Evolutionary conservation across 2,329 filamentous ascomycete genomes (phyloP).

Genomic region (Epichloe aotearoae): DNA sequence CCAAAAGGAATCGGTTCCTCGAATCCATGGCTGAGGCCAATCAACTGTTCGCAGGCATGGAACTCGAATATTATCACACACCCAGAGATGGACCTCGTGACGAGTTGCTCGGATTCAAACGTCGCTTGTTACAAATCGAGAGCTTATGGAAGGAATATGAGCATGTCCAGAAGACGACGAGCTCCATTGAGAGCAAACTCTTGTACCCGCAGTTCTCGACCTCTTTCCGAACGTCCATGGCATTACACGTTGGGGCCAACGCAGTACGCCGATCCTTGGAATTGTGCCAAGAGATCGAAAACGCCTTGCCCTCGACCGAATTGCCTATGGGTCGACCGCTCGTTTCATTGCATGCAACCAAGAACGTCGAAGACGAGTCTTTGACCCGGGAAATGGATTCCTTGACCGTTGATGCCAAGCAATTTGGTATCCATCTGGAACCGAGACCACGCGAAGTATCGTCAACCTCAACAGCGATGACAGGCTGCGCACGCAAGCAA

Average conservation of each 20-base stretch:
- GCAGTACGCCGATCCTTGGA: constrained; percentile 11
- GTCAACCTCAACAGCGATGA: background rate
- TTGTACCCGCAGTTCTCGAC: constrained; percentile 17
- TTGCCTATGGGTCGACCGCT: constrained; percentile 2
- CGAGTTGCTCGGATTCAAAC: constrained; percentile 8
- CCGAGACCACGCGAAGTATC: background rate
- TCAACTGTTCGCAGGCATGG: constrained; percentile 3
- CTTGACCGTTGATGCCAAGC: background rate
- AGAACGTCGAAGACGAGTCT: too few species aligned
- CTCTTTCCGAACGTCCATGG: constrained; percentile 18
- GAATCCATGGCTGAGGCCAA: constrained; percentile 10
- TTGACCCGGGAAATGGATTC: background rate
- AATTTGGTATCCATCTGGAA: background rate
- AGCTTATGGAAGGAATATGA: constrained; percentile 21
- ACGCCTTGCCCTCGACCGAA: background rate
- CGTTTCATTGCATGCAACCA: background rate
- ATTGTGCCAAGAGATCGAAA: constrained; percentile 12
- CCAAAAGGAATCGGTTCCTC: constrained; percentile 12
- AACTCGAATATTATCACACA: background rate
- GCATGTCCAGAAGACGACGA: constrained; percentile 15
- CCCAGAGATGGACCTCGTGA: background rate
- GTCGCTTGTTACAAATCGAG: constrained; percentile 20
- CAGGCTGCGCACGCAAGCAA: background rate
- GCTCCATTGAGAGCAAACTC: constrained; percentile 23
- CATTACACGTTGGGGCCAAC: constrained; percentile 13